phyloP scores from a whole-genome alignment of 305 asterid species.

The Fraxinus paxiana region DNA sequence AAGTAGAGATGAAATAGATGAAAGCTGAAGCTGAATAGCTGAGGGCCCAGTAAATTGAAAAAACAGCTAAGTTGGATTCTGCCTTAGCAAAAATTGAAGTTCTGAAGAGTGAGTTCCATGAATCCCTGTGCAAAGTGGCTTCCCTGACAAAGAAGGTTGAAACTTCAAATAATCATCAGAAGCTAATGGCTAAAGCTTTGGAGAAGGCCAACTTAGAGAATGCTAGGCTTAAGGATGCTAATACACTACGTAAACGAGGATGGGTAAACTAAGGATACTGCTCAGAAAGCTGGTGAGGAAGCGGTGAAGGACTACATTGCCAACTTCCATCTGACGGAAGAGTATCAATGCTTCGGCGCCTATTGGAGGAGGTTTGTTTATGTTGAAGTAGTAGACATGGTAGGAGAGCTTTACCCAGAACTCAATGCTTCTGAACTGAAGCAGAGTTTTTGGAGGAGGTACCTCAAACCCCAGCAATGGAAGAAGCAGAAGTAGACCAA shows the following conservation, averaged over 20 bases:
- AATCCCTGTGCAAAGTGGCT: neutral
- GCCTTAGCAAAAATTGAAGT: neutral
- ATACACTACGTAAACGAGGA: too few species aligned
- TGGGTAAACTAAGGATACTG: neutral
- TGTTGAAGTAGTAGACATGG: neutral
- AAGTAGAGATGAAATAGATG: neutral
- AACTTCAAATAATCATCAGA: neutral
- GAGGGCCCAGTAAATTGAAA: neutral
- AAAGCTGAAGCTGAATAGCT: neutral
- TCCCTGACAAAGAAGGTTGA: neutral
- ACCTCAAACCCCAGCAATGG: too few species aligned
- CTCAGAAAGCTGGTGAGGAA: neutral
- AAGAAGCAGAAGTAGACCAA: too few species aligned
- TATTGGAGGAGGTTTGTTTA: neutral
- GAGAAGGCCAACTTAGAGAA: neutral
- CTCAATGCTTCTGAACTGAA: too few species aligned
- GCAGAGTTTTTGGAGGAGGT: too few species aligned
- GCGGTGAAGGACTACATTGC: neutral
- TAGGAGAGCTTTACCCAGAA: neutral
- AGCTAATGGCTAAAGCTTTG: neutral
- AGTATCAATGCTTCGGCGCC: neutral
- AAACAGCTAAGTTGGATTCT: neutral
- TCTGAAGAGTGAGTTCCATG: neutral
- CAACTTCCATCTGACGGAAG: neutral
- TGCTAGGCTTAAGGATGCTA: neutral